A percentile compares a stretch with the other conserved stretches of the same genome.
Conservation (phyloP, 2,329 filamentous ascomycete species). For the Pochonia chlamydosporia region DNA sequence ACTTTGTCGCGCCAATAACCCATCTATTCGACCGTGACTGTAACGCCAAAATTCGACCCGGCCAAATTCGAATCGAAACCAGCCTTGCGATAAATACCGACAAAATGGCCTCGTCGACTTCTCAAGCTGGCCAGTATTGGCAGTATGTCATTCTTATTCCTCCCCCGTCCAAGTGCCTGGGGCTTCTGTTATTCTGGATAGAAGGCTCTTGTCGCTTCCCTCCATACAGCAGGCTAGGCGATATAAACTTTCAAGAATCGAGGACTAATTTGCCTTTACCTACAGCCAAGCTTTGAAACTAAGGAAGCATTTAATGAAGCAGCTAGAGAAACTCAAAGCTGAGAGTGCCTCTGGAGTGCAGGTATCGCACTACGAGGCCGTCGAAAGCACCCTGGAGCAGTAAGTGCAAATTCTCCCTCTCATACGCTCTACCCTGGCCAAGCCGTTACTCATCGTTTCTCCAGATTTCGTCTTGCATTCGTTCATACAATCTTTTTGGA, state of each 20-base stretch:
- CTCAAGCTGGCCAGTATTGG: constrained; percentile 31
- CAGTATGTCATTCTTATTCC: constrained; percentile 22
- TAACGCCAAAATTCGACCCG: neutral
- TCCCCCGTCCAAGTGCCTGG: too few species aligned
- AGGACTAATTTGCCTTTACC: constrained; percentile 8
- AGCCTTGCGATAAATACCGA: neutral
- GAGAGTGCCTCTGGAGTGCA: constrained; percentile 29
- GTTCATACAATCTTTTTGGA: constrained; percentile 69
- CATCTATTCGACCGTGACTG: neutral
- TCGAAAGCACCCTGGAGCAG: constrained; percentile 35
- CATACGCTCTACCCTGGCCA: neutral
- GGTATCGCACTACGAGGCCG: constrained; percentile 35
- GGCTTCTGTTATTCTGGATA: too few species aligned
- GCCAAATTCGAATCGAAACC: too few species aligned
- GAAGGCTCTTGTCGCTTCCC: too few species aligned
- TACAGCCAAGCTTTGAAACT: constrained; percentile 37
- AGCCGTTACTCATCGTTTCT: neutral
- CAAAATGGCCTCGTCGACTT: constrained; percentile 12
- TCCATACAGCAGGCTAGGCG: neutral
- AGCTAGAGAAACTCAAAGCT: constrained; percentile 36
- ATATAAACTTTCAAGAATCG: neutral
- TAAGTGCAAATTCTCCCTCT: constrained; percentile 25
- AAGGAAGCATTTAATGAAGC: constrained; percentile 36
- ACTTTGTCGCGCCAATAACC: constrained; percentile 3
- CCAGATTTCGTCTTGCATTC: constrained; percentile 59